Evolutionary conservation across 2,329 filamentous ascomycete species (phyloP), one percentile per base, ranked within the genome.

Genomic region (Penicillium digitatum): DNA sequence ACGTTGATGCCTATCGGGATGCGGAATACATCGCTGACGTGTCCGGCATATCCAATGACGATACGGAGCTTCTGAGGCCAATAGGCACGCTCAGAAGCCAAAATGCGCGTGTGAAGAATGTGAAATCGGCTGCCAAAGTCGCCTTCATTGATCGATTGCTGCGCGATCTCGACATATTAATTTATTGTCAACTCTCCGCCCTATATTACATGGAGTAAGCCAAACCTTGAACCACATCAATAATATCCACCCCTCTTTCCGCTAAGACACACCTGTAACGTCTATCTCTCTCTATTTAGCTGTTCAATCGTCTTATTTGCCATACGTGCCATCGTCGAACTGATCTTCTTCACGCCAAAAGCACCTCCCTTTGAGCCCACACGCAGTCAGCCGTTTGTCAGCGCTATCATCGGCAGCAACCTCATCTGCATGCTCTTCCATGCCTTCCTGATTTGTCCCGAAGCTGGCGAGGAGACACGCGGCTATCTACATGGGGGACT

Each of bases 161-260:
- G 57, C 77, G 79, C 53, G 78, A 80, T 62, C 69, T 86, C 40
- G 84, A 87, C 63, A 77, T 82, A 62, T 65, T 84, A 45, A 78
- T 85, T 53, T 86, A 84, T 71, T 80, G 83, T 67, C 76, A 87
- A 72, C 73, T 87, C 56, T 82, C 83, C 35, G 77, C 79, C 8
- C 70, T 85, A 55, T 87, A 87, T 69, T 83, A 86, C 68, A 78
- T 85, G 71, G 84, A 87, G 82, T 85, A 76, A 64, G 80, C 65
- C 32, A 52, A 52, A 20, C 38, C 20, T 32, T 14, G 49, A 24
- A 11, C 24, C 14, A 26, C 18, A 39, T 24, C 32, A 8, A 29
- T 35, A 31, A 34, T 35, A 35, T 32, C 32, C 40, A 22, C 34
- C 14, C 35, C 24, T 46, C 35, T 39, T 52, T 27, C 31, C 38